Base-by-base conservation (phyloP, 768 basidiomycete genomes). In the Leccinum boreale region DNA sequence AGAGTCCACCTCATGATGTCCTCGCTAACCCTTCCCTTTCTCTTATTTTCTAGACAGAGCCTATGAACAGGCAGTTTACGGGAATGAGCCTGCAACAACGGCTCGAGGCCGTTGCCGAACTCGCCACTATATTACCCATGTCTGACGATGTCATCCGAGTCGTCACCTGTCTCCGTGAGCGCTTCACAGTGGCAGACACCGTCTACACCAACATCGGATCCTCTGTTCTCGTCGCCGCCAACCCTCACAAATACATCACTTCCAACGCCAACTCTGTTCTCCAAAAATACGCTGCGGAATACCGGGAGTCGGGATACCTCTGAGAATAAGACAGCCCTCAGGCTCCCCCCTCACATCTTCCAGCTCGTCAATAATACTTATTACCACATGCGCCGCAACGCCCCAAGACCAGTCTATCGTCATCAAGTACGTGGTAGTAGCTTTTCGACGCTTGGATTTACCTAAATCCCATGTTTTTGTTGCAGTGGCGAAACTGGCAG, bases 371-470 rank as follows among this genome's bases (percentile, higher is more conserved):
- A 93, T 65, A 89, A 91, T 74, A 87, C 92, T 5, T 98, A 95
- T 74, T 98, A 94, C 72, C 93, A 98, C 73, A 96, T 98, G 94
- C 80, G 86, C 51, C 79, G 96, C 64, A 99, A 96, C 0, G 82
- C n/a, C 85, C 1, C 92, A 96, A 77, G 96, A 99, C 73, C 96
- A 98, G 75, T 83, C 87, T 50, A 81, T 99, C 19, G 72, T 98
- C 24, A 80, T 98, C 62, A 91, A 78, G 95, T 95, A 71, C 62
- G 86, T 74, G 3, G n/a, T n/a, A n/a, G 31, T 17, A 3, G 56
- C 21, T 23, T 24, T 33, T 26, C 17, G 15, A 24, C 28, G 7
- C 24, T 57, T 55, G 47, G 46, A 6, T 31, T 8, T 52, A 36
- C 2, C 36, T 39, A 2, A 8, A 49, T 64, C 53, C 1, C 67